phyloP scores from a whole-genome alignment of 208 protist species.

The Trypanosoma cruzi region DNA sequence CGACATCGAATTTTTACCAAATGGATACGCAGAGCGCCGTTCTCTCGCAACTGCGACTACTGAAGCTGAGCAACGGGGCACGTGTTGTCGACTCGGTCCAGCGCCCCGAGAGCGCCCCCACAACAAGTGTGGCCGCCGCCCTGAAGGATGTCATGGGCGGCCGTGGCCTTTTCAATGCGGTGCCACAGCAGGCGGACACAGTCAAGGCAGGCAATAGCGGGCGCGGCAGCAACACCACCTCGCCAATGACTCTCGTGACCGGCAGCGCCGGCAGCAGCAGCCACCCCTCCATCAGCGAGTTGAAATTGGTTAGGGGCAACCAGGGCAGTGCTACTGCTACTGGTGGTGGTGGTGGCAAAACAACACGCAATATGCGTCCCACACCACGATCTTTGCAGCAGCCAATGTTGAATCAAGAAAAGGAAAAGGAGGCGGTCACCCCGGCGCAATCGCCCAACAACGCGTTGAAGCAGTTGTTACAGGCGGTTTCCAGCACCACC shows the following conservation, averaged over 20 bases:
- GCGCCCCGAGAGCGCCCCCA: conserved; percentile 1
- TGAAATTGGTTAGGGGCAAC: neutral
- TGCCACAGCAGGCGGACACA: neutral
- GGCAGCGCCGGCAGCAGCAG: neutral
- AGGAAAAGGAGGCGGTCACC: neutral
- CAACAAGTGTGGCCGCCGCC: conserved; percentile 6
- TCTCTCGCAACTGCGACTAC: conserved; percentile 14
- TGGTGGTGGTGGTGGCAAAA: neutral
- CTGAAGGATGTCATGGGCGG: conserved; percentile 11
- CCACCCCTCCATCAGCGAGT: neutral
- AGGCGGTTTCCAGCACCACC: conserved; percentile 2
- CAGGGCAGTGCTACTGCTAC: too few relatives aligned
- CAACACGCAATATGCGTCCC: conserved; percentile 11
- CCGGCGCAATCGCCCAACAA: neutral
- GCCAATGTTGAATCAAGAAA: neutral
- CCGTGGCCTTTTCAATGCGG: neutral
- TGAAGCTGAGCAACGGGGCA: conserved; percentile 28
- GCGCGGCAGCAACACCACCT: neutral
- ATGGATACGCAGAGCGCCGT: conserved; percentile 20
- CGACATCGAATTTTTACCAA: neutral
- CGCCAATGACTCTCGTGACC: neutral
- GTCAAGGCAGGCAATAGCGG: neutral
- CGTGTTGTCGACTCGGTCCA: conserved; percentile 3
- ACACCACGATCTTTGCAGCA: conserved; percentile 16
- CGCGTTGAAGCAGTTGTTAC: conserved; percentile 11